A percentile compares a stretch with the other conserved stretches of the same genome.
phyloP scores from a whole-genome alignment of 208 protist species.

The Acanthamoeba sp. region DNA sequence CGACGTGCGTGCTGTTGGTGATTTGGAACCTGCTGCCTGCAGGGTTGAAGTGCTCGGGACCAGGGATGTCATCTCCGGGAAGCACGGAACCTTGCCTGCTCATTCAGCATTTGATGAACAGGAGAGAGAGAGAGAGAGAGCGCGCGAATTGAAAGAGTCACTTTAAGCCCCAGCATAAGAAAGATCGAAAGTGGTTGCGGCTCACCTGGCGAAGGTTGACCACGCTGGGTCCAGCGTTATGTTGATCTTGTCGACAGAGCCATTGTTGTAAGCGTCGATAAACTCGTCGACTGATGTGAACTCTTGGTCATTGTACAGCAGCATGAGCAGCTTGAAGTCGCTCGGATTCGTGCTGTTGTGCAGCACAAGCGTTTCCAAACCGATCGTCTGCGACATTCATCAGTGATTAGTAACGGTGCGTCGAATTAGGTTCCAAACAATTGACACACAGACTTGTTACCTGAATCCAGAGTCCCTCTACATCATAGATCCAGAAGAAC shows the following conservation, averaged over 20 bases:
- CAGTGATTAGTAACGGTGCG: background rate
- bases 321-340: background rate
- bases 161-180: too few relatives aligned
- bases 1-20: background rate
- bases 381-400: background rate
- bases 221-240: background rate
- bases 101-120: background rate
- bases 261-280: background rate
- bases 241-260: background rate
- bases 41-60: background rate
- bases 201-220: background rate
- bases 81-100: background rate
- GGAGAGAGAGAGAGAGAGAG: background rate
- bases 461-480: background rate
- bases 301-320: conserved; percentile 18
- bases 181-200: too few relatives aligned
- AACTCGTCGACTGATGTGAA: background rate
- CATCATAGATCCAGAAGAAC: conserved; percentile 25
- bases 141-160: background rate
- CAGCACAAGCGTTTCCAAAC: background rate
- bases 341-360: conserved; percentile 20
- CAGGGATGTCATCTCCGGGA: background rate
- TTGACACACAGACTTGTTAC: background rate
- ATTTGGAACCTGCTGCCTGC: background rate
- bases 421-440: background rate